These are phyloP conservation scores for Asterophora lycoperdoides DNA, from an alignment of 768 basidiomycete species.

Conservation along the genomic window DNA sequence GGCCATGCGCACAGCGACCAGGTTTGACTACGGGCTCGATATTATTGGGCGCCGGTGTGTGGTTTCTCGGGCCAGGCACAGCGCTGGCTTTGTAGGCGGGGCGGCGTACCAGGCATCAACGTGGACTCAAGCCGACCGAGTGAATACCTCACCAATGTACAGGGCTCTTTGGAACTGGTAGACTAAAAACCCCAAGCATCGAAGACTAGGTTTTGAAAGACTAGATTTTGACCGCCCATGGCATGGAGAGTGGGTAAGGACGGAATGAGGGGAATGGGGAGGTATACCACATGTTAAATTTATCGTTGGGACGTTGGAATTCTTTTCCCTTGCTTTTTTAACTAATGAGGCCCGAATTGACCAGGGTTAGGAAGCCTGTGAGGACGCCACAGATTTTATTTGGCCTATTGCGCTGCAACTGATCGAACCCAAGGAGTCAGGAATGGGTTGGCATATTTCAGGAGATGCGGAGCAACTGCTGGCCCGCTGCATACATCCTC, in stretches of 20 bases:
- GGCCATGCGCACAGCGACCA: slow-evolving; percentile 90
- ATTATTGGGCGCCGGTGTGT: slow-evolving; percentile 86
- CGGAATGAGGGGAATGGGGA: too few relatives aligned
- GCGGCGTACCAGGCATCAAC: slow-evolving; percentile 95
- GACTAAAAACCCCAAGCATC: slow-evolving; percentile 69
- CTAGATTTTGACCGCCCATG: too few relatives aligned
- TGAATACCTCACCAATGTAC: slow-evolving; percentile 89
- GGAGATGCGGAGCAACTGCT: slow-evolving; percentile 20
- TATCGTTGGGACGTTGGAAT: not conserved
- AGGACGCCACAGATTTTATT: too few relatives aligned
- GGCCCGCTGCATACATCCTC: slow-evolving; percentile 10
- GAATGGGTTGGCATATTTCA: too few relatives aligned
- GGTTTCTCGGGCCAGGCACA: not conserved
- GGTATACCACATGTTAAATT: too few relatives aligned
- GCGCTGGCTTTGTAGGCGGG: slow-evolving; percentile 49
- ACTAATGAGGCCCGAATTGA: too few relatives aligned
- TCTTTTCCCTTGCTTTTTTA: too few relatives aligned
- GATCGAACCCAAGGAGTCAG: too few relatives aligned
- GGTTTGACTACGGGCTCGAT: slow-evolving; percentile 84
- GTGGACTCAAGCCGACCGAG: slow-evolving; percentile 83
- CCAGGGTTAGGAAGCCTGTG: too few relatives aligned
- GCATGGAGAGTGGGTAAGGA: too few relatives aligned
- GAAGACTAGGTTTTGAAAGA: too few relatives aligned
- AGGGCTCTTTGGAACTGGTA: slow-evolving; percentile 99
- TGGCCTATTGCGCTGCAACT: too few relatives aligned